Base-by-base conservation (phyloP, 31 red algal species). In the Odonthalia washingtoniensis region DNA sequence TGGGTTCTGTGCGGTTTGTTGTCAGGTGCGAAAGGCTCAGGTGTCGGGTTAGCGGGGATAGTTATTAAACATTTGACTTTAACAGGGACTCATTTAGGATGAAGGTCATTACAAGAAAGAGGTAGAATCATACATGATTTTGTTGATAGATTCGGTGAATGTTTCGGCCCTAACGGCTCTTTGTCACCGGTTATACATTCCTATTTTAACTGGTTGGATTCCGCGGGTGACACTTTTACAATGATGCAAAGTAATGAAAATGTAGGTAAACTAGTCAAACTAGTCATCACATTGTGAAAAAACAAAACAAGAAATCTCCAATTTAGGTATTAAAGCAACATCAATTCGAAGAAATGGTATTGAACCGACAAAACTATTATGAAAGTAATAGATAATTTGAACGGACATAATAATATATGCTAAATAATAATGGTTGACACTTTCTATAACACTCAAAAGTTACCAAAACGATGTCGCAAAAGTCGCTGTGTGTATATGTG, bases 1-100 rank as follows among this genome's bases (percentile, higher is more conserved):
- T 96, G 94, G 94, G 88, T 96, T 37, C 84, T 96, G 40, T 96
- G 92, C 84, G 97, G 92, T 0, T 70, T 91, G 36, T 84, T 96
- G 21, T 92, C 92, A 27, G 95, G 94, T 0, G 84, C 68, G 21
- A 87, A 89, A 40, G 38, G 77, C 42, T 74, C 86, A 53, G 74
- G 76, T 5, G 31, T 88, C 0, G 65, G 87, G 24, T 66, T 90
- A 16, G 88, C 86, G 43, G 84, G 81, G n/a, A 86, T 99, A 52
- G 53, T 99, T 4, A 31, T 42, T 21, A 95, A 95, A 78, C 88
- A 89, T 35, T 65, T 99, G 21, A 81, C 65, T 34, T n/a, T 99
- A 1, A 60, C 35, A 4, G 91, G 87, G 27, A 99, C 97, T 0
- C 95, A 94, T 41, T 80, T 99, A 63, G 85, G 97, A 74, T 49